Evolutionary conservation across 345 rosid genomes (phyloP).

Genomic region (Camelina neglecta): DNA sequence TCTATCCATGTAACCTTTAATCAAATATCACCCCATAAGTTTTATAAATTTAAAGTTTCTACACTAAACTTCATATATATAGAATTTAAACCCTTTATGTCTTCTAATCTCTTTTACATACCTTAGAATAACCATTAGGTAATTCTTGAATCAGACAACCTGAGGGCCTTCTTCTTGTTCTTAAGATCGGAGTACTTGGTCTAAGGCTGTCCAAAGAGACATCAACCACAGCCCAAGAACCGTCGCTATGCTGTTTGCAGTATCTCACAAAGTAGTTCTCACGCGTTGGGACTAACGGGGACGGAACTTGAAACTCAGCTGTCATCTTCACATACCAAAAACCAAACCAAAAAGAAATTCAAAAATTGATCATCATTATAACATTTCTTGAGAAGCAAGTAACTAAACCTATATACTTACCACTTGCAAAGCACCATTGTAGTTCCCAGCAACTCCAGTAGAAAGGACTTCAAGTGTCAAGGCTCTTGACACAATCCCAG

Average conservation of each 20-base stretch:
- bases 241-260: slow-evolving; percentile 84
- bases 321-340: slow-evolving; percentile 63
- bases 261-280: slow-evolving; percentile 87
- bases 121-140: slow-evolving; percentile 97
- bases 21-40: slow-evolving; percentile 15
- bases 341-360: not conserved
- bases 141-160: slow-evolving; percentile 93
- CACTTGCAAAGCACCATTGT: slow-evolving; percentile 99
- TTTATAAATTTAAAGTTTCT: not conserved
- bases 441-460: slow-evolving; percentile 97
- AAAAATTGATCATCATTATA: not conserved
- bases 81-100: too few relatives aligned
- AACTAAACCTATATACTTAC: slow-evolving; percentile 42
- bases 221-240: slow-evolving; percentile 98
- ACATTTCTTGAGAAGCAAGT: slow-evolving; percentile 39
- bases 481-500: slow-evolving; percentile 91
- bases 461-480: slow-evolving; percentile 90
- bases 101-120: too few relatives aligned
- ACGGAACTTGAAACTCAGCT: slow-evolving; percentile 93
- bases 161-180: slow-evolving; percentile 85
- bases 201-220: slow-evolving; percentile 81
- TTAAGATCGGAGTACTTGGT: slow-evolving; percentile 50
- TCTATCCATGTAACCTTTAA: slow-evolving; percentile 96
- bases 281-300: slow-evolving; percentile 85
- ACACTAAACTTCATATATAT: too few relatives aligned